Evolutionary conservation across 371 early-diverging fungal species (phyloP).

Genomic region (Encephalitozoon romaleae): DNA sequence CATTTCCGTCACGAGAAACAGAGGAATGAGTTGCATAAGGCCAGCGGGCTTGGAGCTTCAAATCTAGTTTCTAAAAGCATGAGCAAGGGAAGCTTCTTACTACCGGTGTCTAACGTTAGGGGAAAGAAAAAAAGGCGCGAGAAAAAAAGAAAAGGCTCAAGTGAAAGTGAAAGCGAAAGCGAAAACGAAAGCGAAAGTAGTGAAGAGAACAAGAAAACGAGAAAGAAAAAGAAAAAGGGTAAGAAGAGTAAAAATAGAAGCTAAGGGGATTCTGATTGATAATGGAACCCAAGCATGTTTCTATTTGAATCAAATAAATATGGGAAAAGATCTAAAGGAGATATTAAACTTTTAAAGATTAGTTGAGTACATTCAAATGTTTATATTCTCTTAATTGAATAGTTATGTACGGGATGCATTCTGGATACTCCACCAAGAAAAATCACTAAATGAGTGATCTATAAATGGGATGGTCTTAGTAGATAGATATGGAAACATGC

Average conservation of each 20-base stretch:
- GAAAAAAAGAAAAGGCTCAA: background rate
- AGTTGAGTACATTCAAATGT: background rate
- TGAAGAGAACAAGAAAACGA: too few species aligned
- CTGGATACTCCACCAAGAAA: conserved; percentile 34
- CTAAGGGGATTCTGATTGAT: too few species aligned
- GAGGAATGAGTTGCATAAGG: background rate
- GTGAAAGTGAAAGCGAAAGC: background rate
- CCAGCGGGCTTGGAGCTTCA: background rate
- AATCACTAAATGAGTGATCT: conserved; percentile 29
- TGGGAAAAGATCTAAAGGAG: background rate
- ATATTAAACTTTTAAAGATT: background rate
- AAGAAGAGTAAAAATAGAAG: background rate
- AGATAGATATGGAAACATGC: conserved; percentile 73
- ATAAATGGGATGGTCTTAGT: conserved; percentile 6
- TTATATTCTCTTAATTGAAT: background rate
- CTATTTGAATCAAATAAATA: background rate
- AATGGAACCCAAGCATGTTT: background rate
- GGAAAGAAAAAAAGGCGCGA: background rate
- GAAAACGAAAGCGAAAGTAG: too few species aligned
- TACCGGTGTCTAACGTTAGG: background rate
- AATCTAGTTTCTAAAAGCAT: background rate
- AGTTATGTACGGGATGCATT: background rate
- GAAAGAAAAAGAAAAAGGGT: background rate
- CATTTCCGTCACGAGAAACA: background rate
- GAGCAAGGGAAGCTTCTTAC: background rate